These are phyloP conservation scores for Sclerotinia borealis DNA, from an alignment of 2,329 filamentous ascomycete species.

Conservation along the genomic window DNA sequence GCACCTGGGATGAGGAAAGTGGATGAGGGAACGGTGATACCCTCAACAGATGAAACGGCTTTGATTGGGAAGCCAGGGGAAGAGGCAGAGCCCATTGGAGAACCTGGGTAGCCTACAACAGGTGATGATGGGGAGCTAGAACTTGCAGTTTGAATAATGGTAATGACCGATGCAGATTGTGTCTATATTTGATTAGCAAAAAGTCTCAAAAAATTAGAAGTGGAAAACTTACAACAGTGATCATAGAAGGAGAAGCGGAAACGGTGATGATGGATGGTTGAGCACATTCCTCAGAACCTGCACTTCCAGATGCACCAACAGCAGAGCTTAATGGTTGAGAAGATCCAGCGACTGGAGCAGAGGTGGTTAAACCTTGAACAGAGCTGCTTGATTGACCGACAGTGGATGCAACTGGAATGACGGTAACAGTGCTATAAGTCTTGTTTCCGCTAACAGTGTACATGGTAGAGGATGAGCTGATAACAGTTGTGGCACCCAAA, in stretches of 20 bases:
- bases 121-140: background rate
- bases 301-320: background rate
- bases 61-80: background rate
- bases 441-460: background rate
- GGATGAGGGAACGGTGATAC: background rate
- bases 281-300: background rate
- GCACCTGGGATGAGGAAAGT: background rate
- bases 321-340: background rate
- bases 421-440: background rate
- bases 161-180: slow-evolving; percentile 2
- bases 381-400: background rate
- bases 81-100: background rate
- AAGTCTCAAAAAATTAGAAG: background rate
- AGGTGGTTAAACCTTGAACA: background rate
- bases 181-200: background rate
- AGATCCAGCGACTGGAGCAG: background rate
- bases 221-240: slow-evolving; percentile 7
- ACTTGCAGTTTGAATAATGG: slow-evolving; percentile 2
- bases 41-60: background rate
- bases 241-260: background rate
- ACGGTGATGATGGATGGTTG: slow-evolving; percentile 4
- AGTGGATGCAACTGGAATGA: slow-evolving; percentile 2
- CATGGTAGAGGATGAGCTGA: background rate
- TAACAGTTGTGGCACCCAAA: background rate
- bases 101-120: background rate